phyloP scores from a whole-genome alignment of 139 green algal genomes.

The Chlorella sp. region DNA sequence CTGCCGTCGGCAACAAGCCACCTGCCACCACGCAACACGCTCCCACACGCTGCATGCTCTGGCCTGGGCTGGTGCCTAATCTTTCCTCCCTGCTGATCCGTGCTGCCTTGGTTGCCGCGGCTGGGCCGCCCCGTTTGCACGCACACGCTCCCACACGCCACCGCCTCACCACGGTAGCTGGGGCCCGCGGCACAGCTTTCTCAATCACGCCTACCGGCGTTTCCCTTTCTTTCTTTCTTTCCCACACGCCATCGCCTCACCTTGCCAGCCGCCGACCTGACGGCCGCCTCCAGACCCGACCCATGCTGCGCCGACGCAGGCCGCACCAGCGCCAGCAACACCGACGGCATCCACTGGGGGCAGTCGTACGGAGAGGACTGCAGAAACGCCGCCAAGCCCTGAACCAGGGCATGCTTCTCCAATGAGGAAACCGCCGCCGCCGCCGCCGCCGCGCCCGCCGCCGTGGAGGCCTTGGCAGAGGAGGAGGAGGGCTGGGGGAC shows the following conservation, averaged over 20 bases:
- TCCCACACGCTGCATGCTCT: not conserved
- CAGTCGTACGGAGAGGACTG: constrained; percentile 79
- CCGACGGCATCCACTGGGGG: constrained; percentile 70
- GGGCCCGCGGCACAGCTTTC: too few species aligned
- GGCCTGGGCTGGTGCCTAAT: too few species aligned
- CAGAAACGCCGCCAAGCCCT: constrained; percentile 73
- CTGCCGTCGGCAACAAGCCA: too few species aligned
- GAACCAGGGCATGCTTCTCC: constrained; percentile 25
- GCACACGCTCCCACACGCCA: too few species aligned
- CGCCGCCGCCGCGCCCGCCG: not conserved
- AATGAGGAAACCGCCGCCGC: constrained; percentile 8
- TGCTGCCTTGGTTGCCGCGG: too few species aligned
- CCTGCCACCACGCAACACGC: not conserved
- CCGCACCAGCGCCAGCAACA: constrained; percentile 62
- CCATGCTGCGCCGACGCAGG: constrained; percentile 17
- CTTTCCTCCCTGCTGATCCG: too few species aligned
- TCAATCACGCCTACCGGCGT: not conserved
- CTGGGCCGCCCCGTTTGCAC: too few species aligned
- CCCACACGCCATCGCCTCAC: not conserved
- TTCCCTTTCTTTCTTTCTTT: not conserved
- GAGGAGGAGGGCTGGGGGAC: too few species aligned
- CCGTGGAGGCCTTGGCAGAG: not conserved
- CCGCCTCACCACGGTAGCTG: too few species aligned
- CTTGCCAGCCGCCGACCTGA: constrained; percentile 32
- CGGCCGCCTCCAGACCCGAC: not conserved